Base-by-base conservation (phyloP, 768 basidiomycete genomes). In the Naganishia onofrii region DNA sequence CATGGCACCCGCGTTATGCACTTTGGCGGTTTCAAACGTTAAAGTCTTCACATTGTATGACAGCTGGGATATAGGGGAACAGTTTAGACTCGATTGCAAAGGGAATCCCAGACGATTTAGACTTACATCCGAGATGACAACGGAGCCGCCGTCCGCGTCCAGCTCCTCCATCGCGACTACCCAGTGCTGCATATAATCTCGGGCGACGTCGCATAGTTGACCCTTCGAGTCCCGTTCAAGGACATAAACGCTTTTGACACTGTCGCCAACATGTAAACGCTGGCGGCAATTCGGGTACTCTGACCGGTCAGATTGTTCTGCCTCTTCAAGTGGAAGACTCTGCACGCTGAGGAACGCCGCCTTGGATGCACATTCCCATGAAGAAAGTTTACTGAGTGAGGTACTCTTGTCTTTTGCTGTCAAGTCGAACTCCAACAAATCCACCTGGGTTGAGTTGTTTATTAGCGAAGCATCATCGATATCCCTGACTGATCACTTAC, bases 121-220 rank as follows among this genome's bases (percentile, higher is more conserved):
- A 76, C 79, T 73, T 64, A 80, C 79, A 74, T 80, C 79, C 2
- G 76, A 74, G 42, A 80, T 73, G 21, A 78, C 67, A 0, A 79
- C 73, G 10, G 76, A 76, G 23, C 76, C 69, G 1, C 78, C 78
- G 6, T 71, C 74, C 58, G 77, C 78, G 15, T 54, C 58, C 7
- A 80, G 44, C 23, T 74, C 71, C 46, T 76, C 74, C 76, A 80
- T 73, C 0, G 72, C 73, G 7, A 73, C 66, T 2, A 79, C 77
- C 52, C 73, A 67, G 66, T 80, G 77, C n/a, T 78, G 77, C 6
- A 75, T 78, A 72, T 78, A 69, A 72, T 80, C 78, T 58, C 76
- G 72, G 23, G 74, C 72, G 66, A 78, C 77, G 17, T 73, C 74
- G 38, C 66, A 65, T 2, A 80, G 67, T 29, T 71, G 60, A 10